Evolutionary conservation across 306 rosid genomes (phyloP).

Genomic region (Gastrolobium bilobum): DNA sequence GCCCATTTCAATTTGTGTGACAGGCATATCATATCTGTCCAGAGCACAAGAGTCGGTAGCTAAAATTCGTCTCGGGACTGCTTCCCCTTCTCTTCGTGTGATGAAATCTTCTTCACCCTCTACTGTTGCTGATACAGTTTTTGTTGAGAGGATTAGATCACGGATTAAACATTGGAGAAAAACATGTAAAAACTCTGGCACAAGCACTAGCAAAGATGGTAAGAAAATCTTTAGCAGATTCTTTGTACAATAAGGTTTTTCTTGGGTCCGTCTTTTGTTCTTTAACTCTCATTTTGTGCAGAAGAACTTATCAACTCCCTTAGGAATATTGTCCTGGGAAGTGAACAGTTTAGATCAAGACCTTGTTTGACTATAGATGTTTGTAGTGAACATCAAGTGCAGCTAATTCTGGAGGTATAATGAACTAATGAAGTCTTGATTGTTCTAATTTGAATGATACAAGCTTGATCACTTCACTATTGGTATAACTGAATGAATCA

Average conservation of each 20-base stretch:
- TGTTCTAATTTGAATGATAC: slow-evolving; percentile 39
- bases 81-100: slow-evolving; percentile 41
- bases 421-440: slow-evolving; percentile 32
- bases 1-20: slow-evolving; percentile 32
- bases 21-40: slow-evolving; percentile 92
- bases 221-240: slow-evolving; percentile 44
- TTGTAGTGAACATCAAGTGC: slow-evolving; percentile 84
- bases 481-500: slow-evolving; percentile 21
- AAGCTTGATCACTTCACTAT: slow-evolving; percentile 10
- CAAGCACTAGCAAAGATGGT: slow-evolving; percentile 64
- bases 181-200: slow-evolving; percentile 52
- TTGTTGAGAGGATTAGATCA: slow-evolving; percentile 74
- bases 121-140: slow-evolving; percentile 76
- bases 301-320: slow-evolving; percentile 71
- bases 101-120: slow-evolving; percentile 56
- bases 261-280: slow-evolving; percentile 34
- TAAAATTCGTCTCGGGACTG: slow-evolving; percentile 60
- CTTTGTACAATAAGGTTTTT: background rate
- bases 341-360: slow-evolving; percentile 72
- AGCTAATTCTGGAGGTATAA: slow-evolving; percentile 78
- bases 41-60: slow-evolving; percentile 81
- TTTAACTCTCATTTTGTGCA: slow-evolving; percentile 51
- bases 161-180: slow-evolving; percentile 73
- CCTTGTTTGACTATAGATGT: slow-evolving; percentile 80
- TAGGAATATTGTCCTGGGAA: slow-evolving; percentile 67